Evolutionary conservation across 2,329 filamentous ascomycete genomes (phyloP), one percentile per base, ranked within the genome.

Genomic region (Alternaria alternata): DNA sequence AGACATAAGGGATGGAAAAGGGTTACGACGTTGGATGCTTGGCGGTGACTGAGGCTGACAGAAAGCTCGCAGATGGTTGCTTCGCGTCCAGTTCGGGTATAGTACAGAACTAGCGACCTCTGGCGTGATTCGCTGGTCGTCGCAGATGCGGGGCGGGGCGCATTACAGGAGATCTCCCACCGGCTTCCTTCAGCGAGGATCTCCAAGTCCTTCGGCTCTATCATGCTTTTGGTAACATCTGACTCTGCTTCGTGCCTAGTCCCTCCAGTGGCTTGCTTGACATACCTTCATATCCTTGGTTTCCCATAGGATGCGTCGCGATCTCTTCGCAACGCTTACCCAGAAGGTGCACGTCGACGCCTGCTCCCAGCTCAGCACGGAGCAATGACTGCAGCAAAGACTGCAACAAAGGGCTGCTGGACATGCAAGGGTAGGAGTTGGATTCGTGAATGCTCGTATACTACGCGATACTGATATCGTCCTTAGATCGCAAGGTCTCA

Each of bases 401-500:
- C 9, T 16, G 32, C 12, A 18, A 48, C 12, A 22, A 48, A 48
- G 30, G 46, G 30, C 12, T 48, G 46, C 34, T 48, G 46, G 30
- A 48, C 46, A 36, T 48, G 46, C 46, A 48, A 48, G 32, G 30
- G 46, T 36, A 48, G 11, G 5, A 34, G 7, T 1, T 36, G 5
- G 0, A 7, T 34, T n/a, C 7, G 3, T 24, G 1, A 1, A 24
- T 14, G 7, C 3, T 2, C 2, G 7, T 3, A 0, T 11, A 36
- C 0, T 4, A 3, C 34, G 26, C 36, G 18, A 22, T 41, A 47
- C 24, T 18, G 34, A 32, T 3, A 44, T 22, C 46, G 12, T 26
- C 6, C 4, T 7, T 20, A 68, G 65, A 62, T 52, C 54, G 63
- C 18, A 64, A 59, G 34, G 54, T 66, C 11, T 53, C 52, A 12